These are phyloP conservation scores for Boletus huronensis DNA, from an alignment of 768 basidiomycete genomes.

Conservation along the genomic window DNA sequence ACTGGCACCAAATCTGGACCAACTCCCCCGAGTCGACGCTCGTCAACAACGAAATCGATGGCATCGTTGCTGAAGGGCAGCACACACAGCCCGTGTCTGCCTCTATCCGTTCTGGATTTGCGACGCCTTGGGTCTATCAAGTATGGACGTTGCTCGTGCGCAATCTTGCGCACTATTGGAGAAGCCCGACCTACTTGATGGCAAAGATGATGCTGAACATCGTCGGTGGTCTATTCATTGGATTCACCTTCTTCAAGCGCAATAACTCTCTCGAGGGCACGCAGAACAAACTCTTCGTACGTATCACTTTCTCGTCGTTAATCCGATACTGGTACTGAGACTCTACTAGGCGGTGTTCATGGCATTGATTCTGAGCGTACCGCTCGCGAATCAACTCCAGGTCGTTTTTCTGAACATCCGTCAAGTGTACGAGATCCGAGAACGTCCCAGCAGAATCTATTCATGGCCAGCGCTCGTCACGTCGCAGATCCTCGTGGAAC, in stretches of 20 bases:
- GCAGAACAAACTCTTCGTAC: slow-evolving; percentile 64
- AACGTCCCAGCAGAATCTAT: slow-evolving; percentile 63
- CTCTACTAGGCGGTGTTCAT: slow-evolving; percentile 49
- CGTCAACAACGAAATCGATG: slow-evolving; percentile 39
- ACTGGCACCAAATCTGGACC: slow-evolving; percentile 66
- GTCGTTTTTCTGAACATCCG: slow-evolving; percentile 57
- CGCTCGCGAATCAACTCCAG: slow-evolving; percentile 62
- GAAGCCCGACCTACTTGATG: slow-evolving; percentile 56
- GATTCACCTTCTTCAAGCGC: slow-evolving; percentile 60
- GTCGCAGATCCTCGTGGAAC: slow-evolving; percentile 51
- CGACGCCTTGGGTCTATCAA: slow-evolving; percentile 53
- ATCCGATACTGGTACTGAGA: neutral
- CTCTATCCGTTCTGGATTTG: slow-evolving; percentile 43
- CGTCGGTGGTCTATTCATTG: slow-evolving; percentile 52
- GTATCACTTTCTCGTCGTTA: slow-evolving; percentile 22
- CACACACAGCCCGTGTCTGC: slow-evolving; percentile 37
- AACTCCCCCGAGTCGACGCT: slow-evolving; percentile 43
- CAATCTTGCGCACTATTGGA: slow-evolving; percentile 46
- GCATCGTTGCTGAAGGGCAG: slow-evolving; percentile 48
- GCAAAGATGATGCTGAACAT: slow-evolving; percentile 57
- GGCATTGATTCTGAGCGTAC: slow-evolving; percentile 47
- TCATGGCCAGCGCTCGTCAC: slow-evolving; percentile 58
- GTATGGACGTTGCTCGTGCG: slow-evolving; percentile 42
- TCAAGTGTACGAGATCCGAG: slow-evolving; percentile 62
- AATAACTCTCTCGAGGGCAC: slow-evolving; percentile 53